Conservation (phyloP, 805 yeast species). For the Yamadazyma sp. region DNA sequence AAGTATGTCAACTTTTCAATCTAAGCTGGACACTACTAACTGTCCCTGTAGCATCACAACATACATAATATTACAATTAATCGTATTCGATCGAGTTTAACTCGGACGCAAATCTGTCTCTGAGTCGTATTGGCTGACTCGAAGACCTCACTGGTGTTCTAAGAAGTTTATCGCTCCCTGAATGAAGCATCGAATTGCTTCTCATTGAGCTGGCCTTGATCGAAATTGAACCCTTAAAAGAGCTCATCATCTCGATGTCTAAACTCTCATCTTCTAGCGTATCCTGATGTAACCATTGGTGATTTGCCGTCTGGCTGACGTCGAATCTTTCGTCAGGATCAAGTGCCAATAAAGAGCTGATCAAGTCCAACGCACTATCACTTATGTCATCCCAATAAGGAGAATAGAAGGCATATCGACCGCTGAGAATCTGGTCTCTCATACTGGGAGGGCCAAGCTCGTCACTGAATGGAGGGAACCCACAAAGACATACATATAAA, state of each 20-base stretch:
- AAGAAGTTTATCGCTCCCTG: conserved; percentile 6
- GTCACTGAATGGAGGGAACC: conserved; percentile 84
- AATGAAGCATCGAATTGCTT: conserved; percentile 12
- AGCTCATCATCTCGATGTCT: conserved; percentile 3
- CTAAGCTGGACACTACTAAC: no score
- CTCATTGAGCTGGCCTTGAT: conserved; percentile 4
- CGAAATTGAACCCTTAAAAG: conserved; percentile 2
- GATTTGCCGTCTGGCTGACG: conserved; percentile 38
- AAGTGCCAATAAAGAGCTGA: conserved; percentile 58
- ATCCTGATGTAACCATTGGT: conserved; percentile 44
- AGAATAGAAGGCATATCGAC: conserved; percentile 69
- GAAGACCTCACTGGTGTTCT: conserved; percentile 23
- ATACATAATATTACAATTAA: neutral
- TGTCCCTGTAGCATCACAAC: neutral
- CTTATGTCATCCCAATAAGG: conserved; percentile 77
- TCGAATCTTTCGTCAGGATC: conserved; percentile 47
- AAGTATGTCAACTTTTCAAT: no score
- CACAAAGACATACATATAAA: conserved; percentile 75
- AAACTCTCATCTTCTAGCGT: conserved; percentile 4
- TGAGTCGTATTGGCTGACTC: conserved; percentile 29
- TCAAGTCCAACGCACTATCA: conserved; percentile 65
- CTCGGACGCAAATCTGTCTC: conserved; percentile 27
- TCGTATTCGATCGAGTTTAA: conserved; percentile 13
- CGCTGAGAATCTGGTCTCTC: conserved; percentile 70
- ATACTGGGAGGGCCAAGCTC: conserved; percentile 77